These are phyloP conservation scores for Starmerella sirachaensis DNA, from an alignment of 805 yeast species.

Conservation along the genomic window DNA sequence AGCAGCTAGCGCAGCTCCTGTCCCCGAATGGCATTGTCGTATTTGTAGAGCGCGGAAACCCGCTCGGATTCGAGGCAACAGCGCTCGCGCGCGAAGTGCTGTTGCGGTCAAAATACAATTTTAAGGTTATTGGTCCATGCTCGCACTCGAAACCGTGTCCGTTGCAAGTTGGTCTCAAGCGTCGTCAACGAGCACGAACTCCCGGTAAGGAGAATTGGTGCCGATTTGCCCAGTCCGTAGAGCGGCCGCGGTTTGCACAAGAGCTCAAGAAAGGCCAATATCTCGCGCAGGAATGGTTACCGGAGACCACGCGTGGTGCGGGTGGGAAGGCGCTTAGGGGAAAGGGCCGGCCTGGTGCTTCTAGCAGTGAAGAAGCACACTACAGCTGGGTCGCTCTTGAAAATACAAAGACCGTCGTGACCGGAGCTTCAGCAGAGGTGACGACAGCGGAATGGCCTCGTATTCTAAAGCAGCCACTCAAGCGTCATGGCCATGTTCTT, in stretches of 20 bases:
- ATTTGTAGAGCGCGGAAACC: constrained; percentile 77
- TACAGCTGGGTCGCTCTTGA: constrained; percentile 58
- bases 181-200: constrained; percentile 30
- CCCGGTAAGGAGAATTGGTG: constrained; percentile 59
- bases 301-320: constrained; percentile 39
- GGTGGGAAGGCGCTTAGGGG: constrained; percentile 43
- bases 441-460: constrained; percentile 47
- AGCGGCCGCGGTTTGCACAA: constrained; percentile 65
- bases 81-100: constrained; percentile 84
- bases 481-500: constrained; percentile 70
- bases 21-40: constrained; percentile 73
- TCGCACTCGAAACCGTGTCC: constrained; percentile 82
- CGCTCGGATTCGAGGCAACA: constrained; percentile 74
- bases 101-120: constrained; percentile 57
- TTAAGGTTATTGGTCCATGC: constrained; percentile 73
- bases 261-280: constrained; percentile 76
- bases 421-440: constrained; percentile 24
- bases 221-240: constrained; percentile 55
- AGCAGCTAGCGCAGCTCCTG: constrained; percentile 46
- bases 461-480: constrained; percentile 50
- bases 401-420: constrained; percentile 35
- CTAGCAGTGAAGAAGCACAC: constrained; percentile 56
- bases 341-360: constrained; percentile 66
- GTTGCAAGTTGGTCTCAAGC: constrained; percentile 61
- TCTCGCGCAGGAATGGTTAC: constrained; percentile 60